phyloP scores from a whole-genome alignment of 2,329 filamentous ascomycete genomes.

The Corinectria fuckeliana region DNA sequence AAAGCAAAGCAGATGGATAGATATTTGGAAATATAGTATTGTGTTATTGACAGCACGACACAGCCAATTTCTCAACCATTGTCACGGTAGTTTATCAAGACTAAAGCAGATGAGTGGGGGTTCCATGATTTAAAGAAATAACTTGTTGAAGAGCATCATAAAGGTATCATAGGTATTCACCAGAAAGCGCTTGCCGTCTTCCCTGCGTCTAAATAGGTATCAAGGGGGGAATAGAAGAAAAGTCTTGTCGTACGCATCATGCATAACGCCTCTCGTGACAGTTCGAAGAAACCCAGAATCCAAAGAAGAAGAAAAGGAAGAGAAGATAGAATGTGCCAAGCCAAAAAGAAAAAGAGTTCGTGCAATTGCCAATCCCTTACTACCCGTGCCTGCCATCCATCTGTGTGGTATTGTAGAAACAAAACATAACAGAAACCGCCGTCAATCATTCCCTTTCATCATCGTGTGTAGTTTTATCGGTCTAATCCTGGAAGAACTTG shows the following conservation, averaged over 20 bases:
- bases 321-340: neutral
- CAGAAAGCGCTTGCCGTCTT: neutral
- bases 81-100: too few species aligned
- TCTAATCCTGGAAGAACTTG: constrained; percentile 83
- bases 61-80: too few species aligned
- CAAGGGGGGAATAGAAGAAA: constrained; percentile 3
- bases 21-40: too few species aligned
- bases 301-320: neutral
- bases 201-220: constrained; percentile 19
- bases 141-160: neutral
- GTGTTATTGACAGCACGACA: too few species aligned
- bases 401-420: too few species aligned
- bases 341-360: neutral
- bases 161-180: constrained; percentile 12
- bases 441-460: neutral
- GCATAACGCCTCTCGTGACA: neutral
- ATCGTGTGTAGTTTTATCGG: neutral
- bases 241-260: neutral
- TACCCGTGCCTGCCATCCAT: too few species aligned
- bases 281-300: neutral
- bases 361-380: neutral
- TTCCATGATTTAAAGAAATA: neutral
- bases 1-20: too few species aligned
- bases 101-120: too few species aligned
- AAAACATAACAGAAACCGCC: too few species aligned